phyloP scores from a whole-genome alignment of 2,329 filamentous ascomycete species.

The Colletotrichum abscissum region DNA sequence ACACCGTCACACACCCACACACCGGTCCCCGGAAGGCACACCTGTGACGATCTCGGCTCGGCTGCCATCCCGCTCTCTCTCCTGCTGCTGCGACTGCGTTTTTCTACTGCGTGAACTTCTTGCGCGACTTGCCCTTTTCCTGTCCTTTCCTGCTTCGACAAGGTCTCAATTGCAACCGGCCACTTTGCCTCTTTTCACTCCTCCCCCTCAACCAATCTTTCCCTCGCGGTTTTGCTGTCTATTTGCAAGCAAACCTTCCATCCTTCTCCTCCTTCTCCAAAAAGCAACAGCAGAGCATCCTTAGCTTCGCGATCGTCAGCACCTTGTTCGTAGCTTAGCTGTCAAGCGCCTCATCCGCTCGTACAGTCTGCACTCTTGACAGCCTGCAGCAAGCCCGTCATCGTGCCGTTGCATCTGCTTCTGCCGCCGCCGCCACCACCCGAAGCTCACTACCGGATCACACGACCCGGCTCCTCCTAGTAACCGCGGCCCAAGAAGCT shows the following conservation, averaged over 20 bases:
- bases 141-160: background rate
- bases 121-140: background rate
- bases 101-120: conserved; percentile 27
- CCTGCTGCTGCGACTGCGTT: conserved; percentile 4
- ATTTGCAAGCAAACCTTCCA: background rate
- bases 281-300: background rate
- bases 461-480: conserved; percentile 18
- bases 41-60: conserved; percentile 35
- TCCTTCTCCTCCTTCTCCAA: conserved; percentile 7
- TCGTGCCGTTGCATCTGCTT: conserved; percentile 6
- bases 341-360: background rate
- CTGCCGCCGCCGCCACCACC: conserved; percentile 20
- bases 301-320: conserved; percentile 31
- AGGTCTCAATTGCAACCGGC: conserved; percentile 33
- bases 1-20: conserved; percentile 4
- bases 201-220: background rate
- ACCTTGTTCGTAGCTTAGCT: conserved; percentile 20
- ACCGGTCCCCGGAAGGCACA: conserved; percentile 23
- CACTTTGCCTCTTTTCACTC: background rate
- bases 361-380: conserved; percentile 1
- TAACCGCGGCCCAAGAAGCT: conserved; percentile 18
- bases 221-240: background rate
- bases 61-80: conserved; percentile 26
- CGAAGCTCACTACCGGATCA: conserved; percentile 19
- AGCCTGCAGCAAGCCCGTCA: conserved; percentile 25